Base-by-base conservation (phyloP, 2,329 filamentous ascomycete genomes). In the Cryphonectria carpinicola region DNA sequence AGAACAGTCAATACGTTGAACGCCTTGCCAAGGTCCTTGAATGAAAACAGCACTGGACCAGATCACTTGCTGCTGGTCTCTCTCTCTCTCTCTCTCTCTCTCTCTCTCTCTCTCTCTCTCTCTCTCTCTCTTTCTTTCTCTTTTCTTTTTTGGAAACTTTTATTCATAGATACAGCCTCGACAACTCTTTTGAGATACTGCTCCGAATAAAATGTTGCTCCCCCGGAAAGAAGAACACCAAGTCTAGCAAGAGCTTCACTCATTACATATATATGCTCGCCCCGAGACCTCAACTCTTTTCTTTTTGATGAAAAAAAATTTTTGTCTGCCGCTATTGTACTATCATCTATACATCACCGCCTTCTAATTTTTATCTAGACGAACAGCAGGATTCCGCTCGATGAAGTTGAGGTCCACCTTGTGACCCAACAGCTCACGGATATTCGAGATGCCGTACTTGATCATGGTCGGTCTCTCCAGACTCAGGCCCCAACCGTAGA, bases 401-500 rank as follows among this genome's bases (percentile, higher is more conserved):
- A 69, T 71, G 66, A 72, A 69, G 13, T 68, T 72, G 17, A 68
- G 56, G 46, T 72, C 66, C 58, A 98, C 95, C 85, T 97, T 97
- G 84, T 99, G 95, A 19, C 95, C 95, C 68, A 99, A 85, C 78
- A 98, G 83, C 82, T 97, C 94, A 76, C 95, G 90, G 77, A 98
- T 98, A 82, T 98, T 98, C 78, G 89, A 93, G 73, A 94, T 93
- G 77, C 87, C 89, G 80, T 92, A 97, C 87, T 97, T 96, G 84
- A 98, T 97, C 96, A 98, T 99, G 14, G 96, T 98, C 70, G 96
- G 96, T 77, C 96, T 85, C 86, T 99, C 96, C 79, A 99, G 82
- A 81, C 90, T 93, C 79, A 99, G 83, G 52, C 96, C 96, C 88
- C 94, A 98, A 46, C 96, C 96, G 79, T 97, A 98, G 13, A 98